Evolutionary conservation across 2,329 filamentous ascomycete genomes (phyloP).

Genomic region (Diplocarpon rosae): DNA sequence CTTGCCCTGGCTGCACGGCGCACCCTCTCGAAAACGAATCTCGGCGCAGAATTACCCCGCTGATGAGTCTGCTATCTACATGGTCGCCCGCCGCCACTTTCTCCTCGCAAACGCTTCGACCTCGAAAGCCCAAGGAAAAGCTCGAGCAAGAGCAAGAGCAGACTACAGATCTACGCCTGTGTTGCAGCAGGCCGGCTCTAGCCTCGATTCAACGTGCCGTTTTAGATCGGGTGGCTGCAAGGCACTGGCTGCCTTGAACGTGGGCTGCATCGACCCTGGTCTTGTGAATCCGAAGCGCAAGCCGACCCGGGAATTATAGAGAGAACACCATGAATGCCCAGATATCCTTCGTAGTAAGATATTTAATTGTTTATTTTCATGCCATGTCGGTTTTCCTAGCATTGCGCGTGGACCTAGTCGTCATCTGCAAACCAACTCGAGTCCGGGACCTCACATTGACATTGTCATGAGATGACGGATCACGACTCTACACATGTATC

Average conservation of each 20-base stretch:
- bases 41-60: too few relatives aligned
- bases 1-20: too few relatives aligned
- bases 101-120: too few relatives aligned
- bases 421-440: too few relatives aligned
- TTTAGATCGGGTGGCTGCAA: conserved; percentile 20
- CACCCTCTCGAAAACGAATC: too few relatives aligned
- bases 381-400: background rate
- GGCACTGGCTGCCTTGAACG: conserved; percentile 19
- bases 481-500: conserved; percentile 1
- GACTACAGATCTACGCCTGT: too few relatives aligned
- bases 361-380: background rate
- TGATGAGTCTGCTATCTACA: too few relatives aligned
- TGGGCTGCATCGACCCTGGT: conserved; percentile 22
- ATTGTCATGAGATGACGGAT: conserved; percentile 4
- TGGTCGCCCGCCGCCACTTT: too few relatives aligned
- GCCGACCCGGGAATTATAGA: conserved; percentile 14
- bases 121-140: too few relatives aligned
- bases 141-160: too few relatives aligned
- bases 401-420: background rate
- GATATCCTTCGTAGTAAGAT: conserved; percentile 45
- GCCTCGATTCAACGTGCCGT: too few relatives aligned
- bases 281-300: conserved; percentile 10
- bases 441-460: background rate
- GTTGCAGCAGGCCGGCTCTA: too few relatives aligned
- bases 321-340: conserved; percentile 40